Evolutionary conservation across 805 yeast genomes (phyloP).

Genomic region (Candida succiphila): DNA sequence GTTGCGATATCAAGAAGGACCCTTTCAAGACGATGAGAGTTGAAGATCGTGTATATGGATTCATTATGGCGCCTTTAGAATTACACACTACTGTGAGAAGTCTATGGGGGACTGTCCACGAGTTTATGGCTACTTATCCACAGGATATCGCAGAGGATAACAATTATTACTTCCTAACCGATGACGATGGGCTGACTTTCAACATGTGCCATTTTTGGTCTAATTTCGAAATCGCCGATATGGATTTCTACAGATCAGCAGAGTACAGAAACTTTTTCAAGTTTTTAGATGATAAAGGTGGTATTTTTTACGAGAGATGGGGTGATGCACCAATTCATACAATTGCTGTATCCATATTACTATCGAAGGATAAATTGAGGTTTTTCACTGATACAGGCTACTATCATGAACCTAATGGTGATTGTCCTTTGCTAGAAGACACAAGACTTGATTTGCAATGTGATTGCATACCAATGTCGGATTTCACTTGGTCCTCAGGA

Average conservation of each 20-base stretch:
- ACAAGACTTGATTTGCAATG: conserved; percentile 56
- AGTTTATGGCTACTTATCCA: conserved; percentile 51
- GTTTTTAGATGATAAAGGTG: conserved; percentile 74
- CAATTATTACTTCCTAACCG: conserved; percentile 58
- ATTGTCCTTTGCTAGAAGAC: conserved; percentile 63
- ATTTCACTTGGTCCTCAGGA: conserved; percentile 68
- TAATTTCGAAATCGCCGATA: conserved; percentile 73
- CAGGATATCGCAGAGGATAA: conserved; percentile 50
- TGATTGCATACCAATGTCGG: conserved; percentile 61
- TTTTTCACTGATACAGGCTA: conserved; percentile 82
- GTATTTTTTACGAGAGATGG: conserved; percentile 89
- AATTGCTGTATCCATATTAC: conserved; percentile 74
- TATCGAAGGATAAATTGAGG: conserved; percentile 62
- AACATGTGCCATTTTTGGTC: conserved; percentile 90
- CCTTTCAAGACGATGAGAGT: conserved; percentile 76
- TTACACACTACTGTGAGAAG: conserved; percentile 63
- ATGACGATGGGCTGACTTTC: conserved; percentile 60
- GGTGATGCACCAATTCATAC: conserved; percentile 93
- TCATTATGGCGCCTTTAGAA: conserved; percentile 72
- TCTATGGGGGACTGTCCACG: conserved; percentile 61
- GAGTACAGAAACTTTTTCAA: conserved; percentile 67
- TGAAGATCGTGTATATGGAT: conserved; percentile 63
- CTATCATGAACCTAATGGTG: conserved; percentile 70
- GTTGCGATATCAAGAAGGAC: conserved; percentile 77
- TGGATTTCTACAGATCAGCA: conserved; percentile 64